Conservation (phyloP, 2,329 filamentous ascomycete genomes). For the Epicoccum nigrum region DNA sequence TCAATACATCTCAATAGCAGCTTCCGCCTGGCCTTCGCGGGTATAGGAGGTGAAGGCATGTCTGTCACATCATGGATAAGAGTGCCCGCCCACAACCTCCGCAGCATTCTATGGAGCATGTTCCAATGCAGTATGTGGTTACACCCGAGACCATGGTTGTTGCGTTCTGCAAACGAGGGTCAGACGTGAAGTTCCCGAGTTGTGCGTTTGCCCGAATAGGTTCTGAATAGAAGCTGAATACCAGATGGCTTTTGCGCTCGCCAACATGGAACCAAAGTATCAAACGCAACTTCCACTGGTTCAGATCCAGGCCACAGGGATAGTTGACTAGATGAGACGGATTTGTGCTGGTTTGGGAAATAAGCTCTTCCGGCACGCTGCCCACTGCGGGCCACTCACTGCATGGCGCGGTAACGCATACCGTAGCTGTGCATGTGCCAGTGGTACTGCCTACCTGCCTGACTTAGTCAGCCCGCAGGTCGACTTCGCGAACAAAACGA, state of each 20-base stretch:
- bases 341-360: too few relatives aligned
- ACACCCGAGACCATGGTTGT: constrained; percentile 7
- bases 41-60: constrained; percentile 23
- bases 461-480: too few relatives aligned
- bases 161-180: neutral
- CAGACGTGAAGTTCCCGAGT: neutral
- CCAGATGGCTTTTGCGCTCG: constrained; percentile 2
- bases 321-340: too few relatives aligned
- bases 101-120: constrained; percentile 10
- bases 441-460: too few relatives aligned
- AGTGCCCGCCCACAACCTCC: constrained; percentile 3
- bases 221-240: constrained; percentile 13
- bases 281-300: neutral
- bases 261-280: neutral
- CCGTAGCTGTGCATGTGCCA: too few relatives aligned
- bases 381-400: too few relatives aligned
- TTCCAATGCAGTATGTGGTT: constrained; percentile 3
- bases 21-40: constrained; percentile 16
- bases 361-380: too few relatives aligned
- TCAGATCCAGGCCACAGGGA: neutral
- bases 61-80: neutral
- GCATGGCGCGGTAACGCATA: neutral
- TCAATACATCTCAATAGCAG: constrained; percentile 36
- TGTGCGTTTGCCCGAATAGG: constrained; percentile 4
- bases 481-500: neutral